These are phyloP conservation scores for Hymenotorrendiella dingleyae DNA, from an alignment of 2,329 filamentous ascomycete species.

Conservation along the genomic window DNA sequence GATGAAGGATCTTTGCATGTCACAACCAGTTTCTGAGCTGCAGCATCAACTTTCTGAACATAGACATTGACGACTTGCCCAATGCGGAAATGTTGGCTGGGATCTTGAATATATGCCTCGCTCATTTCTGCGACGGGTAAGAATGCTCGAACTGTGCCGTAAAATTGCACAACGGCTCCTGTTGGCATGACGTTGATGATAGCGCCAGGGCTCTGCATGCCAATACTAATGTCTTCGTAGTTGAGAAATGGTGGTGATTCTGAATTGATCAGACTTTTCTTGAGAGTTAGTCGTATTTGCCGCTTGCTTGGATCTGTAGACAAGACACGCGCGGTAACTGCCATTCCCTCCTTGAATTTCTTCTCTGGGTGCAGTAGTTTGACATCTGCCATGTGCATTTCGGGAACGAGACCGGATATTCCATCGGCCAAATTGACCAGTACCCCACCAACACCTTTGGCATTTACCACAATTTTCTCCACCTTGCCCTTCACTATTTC, in stretches of 20 bases:
- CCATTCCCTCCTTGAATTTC: slow-evolving; percentile 84
- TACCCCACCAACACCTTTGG: slow-evolving; percentile 72
- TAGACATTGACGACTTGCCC: slow-evolving; percentile 92
- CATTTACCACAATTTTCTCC: slow-evolving; percentile 75
- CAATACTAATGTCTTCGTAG: slow-evolving; percentile 67
- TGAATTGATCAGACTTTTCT: slow-evolving; percentile 90
- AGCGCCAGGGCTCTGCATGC: slow-evolving; percentile 77
- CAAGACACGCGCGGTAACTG: slow-evolving; percentile 79
- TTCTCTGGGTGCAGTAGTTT: slow-evolving; percentile 88
- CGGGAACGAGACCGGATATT: slow-evolving; percentile 81
- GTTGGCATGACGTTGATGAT: slow-evolving; percentile 73
- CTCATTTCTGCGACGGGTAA: slow-evolving; percentile 96
- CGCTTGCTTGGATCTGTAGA: slow-evolving; percentile 71
- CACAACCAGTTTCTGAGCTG: slow-evolving; percentile 68
- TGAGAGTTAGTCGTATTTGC: slow-evolving; percentile 80
- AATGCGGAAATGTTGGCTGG: slow-evolving; percentile 78
- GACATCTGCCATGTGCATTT: slow-evolving; percentile 83
- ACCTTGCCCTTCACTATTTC: slow-evolving; percentile 75
- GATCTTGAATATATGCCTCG: slow-evolving; percentile 88
- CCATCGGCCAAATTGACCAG: slow-evolving; percentile 80
- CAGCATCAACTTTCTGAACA: slow-evolving; percentile 72
- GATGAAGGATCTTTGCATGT: slow-evolving; percentile 87
- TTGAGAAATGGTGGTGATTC: slow-evolving; percentile 73
- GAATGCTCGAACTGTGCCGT: slow-evolving; percentile 76
- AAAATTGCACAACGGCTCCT: slow-evolving; percentile 90